Base-by-base conservation (phyloP, 2,329 filamentous ascomycete species). In the Leptosphaerulina australis region DNA sequence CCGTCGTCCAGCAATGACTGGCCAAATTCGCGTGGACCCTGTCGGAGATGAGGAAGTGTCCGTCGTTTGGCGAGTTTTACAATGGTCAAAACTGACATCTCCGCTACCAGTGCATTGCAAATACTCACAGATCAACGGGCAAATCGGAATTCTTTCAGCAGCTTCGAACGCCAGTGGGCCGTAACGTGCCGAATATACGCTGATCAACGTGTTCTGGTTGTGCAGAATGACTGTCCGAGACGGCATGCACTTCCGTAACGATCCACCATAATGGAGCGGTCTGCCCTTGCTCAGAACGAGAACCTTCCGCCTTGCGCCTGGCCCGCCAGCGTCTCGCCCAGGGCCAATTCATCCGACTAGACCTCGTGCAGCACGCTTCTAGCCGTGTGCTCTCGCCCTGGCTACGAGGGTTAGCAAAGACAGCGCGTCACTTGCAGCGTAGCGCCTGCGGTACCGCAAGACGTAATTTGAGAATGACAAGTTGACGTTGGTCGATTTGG, bases 111-210 rank as follows among this genome's bases (percentile, higher is more conserved):
- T 10, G 24, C 7, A 9, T 20, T 21, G 26, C 22, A 3, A 7
- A n/a, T 3, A 1, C 25, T 30, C 20, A 29, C 30, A 50, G 18
- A 53, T 40, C 12, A n/a, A 36, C 50, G 30, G 51, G 38, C 62
- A 55, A 59, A 62, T 66, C 62, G 59, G 61, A 59, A 51, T 34
- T 21, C 18, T 30, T 18, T 49, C 58, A 58, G 62, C 58, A 56
- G 41, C 53, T 53, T 34, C 24, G 29, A 25, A 49, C 53, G 53
- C 50, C 54, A 50, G 54, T 55, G 51, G 41, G 44, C 55, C 54
- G 50, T 53, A 55, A 56, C 54, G 44, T 58, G 48, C 56, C 54
- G 61, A 56, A 55, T 46, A 47, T 44, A 29, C 51, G 56, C 56
- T 50, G 44, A 52, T 59, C 54, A 51, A 55, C 46, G 34, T 43